Evolutionary conservation across 2,329 filamentous ascomycete genomes (phyloP), one percentile per base, ranked within the genome.

Genomic region (Monosporascus cannonballus): DNA sequence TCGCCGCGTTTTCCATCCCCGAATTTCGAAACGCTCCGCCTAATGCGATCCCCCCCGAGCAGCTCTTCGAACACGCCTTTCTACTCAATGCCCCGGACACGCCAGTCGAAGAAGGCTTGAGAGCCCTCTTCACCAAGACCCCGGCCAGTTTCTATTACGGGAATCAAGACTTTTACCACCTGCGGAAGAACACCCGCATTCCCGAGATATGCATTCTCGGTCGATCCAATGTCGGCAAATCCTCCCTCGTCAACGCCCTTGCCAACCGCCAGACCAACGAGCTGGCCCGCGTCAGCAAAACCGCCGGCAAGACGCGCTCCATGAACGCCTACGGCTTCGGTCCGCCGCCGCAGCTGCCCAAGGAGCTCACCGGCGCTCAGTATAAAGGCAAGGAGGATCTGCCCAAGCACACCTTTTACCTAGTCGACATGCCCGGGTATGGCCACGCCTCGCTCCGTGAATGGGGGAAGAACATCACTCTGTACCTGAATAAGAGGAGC

Each of bases 221-320:
- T 44, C 90, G 92, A 62, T 91, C 90, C 59, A 96, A 96, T 66
- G 90, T 91, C 42, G 90, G 90, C 64, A 96, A 96, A 69, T 94
- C 89, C 2, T 90, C 89, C 17, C 87, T 95, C 60, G 85, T 96
- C 71, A 96, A 96, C 65, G 87, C 87, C 18, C 79, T 96, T 36
- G 81, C 86, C 2, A 85, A 85, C 36, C 79, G 82, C 30, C 69
- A 81, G 51, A 77, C 74, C 4, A 64, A 54, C 25, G 51, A 39
- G 34, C 66, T 77, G 6, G 80, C 80, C 14, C 71, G 74, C 47
- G 77, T 78, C 24, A 79, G 77, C 61, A 67, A 71, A 17, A 69
- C 67, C 20, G 77, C 80, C 1, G 81, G 81, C 9, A 76, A 73
- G 60, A 84, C 81, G 1, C 74, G 69, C 36, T 73, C 75, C 30